Evolutionary conservation across 75 land plant genomes (phyloP).

Genomic region (Ceratopteris richardii): DNA sequence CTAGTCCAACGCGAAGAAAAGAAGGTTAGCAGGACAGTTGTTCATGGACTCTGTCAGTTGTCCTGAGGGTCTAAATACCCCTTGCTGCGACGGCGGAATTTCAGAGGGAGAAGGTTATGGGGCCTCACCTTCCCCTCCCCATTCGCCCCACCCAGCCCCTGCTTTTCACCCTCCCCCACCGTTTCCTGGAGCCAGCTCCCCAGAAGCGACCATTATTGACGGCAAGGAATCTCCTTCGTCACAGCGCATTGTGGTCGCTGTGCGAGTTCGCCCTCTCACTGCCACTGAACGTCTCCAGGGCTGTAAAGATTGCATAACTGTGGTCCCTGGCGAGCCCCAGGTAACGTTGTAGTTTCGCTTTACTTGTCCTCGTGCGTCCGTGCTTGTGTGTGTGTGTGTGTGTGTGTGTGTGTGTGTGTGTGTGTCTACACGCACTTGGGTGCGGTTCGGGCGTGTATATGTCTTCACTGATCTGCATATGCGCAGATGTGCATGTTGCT

Average conservation of each 20-base stretch:
- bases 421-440: too few relatives aligned
- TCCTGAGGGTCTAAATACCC: too few relatives aligned
- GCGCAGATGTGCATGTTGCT: too few relatives aligned
- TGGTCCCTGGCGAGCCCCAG: slow-evolving; percentile 87
- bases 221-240: not conserved
- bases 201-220: not conserved
- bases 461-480: too few relatives aligned
- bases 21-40: too few relatives aligned
- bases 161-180: not conserved
- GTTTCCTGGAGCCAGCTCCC: not conserved
- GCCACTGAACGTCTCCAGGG: slow-evolving; percentile 72
- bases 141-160: not conserved
- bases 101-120: too few relatives aligned
- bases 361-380: not conserved
- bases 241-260: slow-evolving; percentile 68
- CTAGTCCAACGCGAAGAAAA: too few relatives aligned
- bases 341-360: slow-evolving; percentile 18
- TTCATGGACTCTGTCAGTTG: too few relatives aligned
- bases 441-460: too few relatives aligned
- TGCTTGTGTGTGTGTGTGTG: not conserved
- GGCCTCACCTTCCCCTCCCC: not conserved
- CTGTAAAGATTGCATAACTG: slow-evolving; percentile 79
- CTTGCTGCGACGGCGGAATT: too few relatives aligned
- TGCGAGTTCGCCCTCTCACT: slow-evolving; percentile 78
- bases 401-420: too few relatives aligned